Percentiles rank a stretch among this genome's conserved stretches.
These are phyloP conservation scores for Leccinum ochraceum DNA, from an alignment of 768 basidiomycete species.

Conservation along the genomic window DNA sequence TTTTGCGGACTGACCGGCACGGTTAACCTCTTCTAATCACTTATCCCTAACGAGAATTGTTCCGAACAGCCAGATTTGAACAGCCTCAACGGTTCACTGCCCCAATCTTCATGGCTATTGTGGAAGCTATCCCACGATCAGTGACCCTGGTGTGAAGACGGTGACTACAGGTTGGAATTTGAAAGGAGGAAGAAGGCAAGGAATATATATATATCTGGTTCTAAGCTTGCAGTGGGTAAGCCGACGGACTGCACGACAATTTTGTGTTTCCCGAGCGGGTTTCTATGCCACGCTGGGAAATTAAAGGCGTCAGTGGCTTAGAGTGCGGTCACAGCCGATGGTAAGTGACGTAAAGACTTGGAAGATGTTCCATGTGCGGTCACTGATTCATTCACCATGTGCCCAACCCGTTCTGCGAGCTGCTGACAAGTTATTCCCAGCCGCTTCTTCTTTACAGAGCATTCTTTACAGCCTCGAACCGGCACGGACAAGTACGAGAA, in stretches of 20 bases:
- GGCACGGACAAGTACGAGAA: not conserved
- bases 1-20: not conserved
- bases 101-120: not conserved
- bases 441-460: too few species aligned
- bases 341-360: too few species aligned
- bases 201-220: too few species aligned
- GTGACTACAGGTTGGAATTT: not conserved
- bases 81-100: not conserved
- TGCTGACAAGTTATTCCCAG: not conserved
- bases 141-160: not conserved
- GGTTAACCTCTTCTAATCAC: not conserved
- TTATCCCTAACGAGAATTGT: not conserved
- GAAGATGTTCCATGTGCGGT: not conserved
- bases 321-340: too few species aligned
- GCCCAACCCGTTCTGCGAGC: too few species aligned
- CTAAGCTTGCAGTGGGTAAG: too few species aligned
- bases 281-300: too few species aligned
- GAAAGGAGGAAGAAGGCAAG: not conserved
- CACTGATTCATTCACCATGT: not conserved
- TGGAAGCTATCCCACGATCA: not conserved
- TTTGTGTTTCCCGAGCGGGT: too few species aligned
- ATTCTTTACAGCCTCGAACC: too few species aligned
- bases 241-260: too few species aligned
- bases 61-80: too few species aligned
- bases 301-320: too few species aligned